phyloP scores from a whole-genome alignment of 257 asterid species.

The Solanum chiquidenum region DNA sequence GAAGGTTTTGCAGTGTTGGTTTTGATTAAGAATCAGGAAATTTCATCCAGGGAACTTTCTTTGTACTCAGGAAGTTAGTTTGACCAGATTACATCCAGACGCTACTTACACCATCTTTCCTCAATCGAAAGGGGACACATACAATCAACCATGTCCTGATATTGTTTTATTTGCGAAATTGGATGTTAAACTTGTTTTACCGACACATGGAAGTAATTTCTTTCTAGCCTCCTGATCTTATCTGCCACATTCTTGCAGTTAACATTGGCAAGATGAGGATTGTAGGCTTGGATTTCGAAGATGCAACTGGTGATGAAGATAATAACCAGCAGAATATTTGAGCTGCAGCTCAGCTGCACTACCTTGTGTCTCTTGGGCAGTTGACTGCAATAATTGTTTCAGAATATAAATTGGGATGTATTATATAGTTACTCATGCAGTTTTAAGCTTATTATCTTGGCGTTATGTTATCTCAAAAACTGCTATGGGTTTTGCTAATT shows the following conservation, averaged over 20 bases:
- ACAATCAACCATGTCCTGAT: not conserved
- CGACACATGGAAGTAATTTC: not conserved
- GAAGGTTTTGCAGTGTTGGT: not conserved
- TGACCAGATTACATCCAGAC: not conserved
- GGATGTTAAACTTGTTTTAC: not conserved
- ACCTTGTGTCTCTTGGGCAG: not conserved
- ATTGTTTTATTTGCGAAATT: not conserved
- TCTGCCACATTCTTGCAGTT: slow-evolving; percentile 37
- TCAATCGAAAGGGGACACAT: not conserved
- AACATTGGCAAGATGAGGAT: slow-evolving; percentile 82
- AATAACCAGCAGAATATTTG: slow-evolving; percentile 3
- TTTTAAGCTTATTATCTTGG: not conserved
- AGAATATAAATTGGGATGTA: not conserved
- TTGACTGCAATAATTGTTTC: not conserved
- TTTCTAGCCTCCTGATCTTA: not conserved
- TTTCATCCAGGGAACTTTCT: not conserved
- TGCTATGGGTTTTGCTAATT: not conserved
- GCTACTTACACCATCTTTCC: not conserved
- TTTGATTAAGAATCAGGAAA: not conserved
- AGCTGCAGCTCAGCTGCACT: not conserved
- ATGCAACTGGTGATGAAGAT: slow-evolving; percentile 31
- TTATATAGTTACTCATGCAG: not conserved
- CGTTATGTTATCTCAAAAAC: not conserved
- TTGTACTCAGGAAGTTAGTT: not conserved
- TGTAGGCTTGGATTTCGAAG: slow-evolving; percentile 49